Percentiles rank a stretch among this genome's conserved stretches.
These are phyloP conservation scores for Pinguiococcus pyrenoidosus DNA, from an alignment of 108 stramenopile species.

Conservation along the genomic window DNA sequence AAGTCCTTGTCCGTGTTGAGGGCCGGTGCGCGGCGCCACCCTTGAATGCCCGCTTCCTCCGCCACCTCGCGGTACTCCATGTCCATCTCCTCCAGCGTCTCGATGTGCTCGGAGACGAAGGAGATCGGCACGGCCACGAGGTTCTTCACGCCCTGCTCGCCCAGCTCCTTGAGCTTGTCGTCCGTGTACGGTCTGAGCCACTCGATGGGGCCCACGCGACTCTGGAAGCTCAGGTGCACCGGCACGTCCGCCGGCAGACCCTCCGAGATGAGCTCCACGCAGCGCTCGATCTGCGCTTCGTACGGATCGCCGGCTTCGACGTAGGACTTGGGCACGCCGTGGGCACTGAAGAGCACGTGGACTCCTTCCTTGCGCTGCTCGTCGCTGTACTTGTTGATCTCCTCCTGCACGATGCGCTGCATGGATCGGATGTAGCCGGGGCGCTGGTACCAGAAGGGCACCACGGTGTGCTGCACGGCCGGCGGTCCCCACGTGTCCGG, in stretches of 20 bases:
- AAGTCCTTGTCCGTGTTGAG: slow-evolving; percentile 81
- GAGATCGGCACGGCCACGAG: slow-evolving; percentile 92
- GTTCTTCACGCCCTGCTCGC: slow-evolving; percentile 68
- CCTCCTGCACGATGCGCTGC: slow-evolving; percentile 58
- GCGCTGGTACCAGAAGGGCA: slow-evolving; percentile 80
- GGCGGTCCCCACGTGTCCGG: slow-evolving; percentile 42
- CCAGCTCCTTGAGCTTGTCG: slow-evolving; percentile 75
- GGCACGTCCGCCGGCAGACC: no score
- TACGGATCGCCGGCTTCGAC: slow-evolving; percentile 92
- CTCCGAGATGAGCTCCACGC: slow-evolving; percentile 12
- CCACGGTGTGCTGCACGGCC: slow-evolving; percentile 81
- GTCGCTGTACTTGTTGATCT: slow-evolving; percentile 62
- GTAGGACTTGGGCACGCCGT: slow-evolving; percentile 88
- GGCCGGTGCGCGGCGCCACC: slow-evolving; percentile 82
- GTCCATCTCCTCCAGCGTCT: slow-evolving; percentile 99
- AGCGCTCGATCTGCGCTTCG: slow-evolving; percentile 63
- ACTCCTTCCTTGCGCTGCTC: slow-evolving; percentile 49
- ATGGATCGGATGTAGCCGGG: slow-evolving; percentile 81
- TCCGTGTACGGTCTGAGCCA: slow-evolving; percentile 99
- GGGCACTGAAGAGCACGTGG: slow-evolving; percentile 88
- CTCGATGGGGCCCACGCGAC: slow-evolving; percentile 91
- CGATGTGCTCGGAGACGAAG: slow-evolving; percentile 98
- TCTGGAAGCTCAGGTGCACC: slow-evolving; percentile 57
- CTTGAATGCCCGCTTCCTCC: slow-evolving; percentile 69
- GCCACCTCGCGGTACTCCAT: slow-evolving; percentile 96